A percentile compares a stretch with the other conserved stretches of the same genome.
phyloP scores from a whole-genome alignment of 2,329 filamentous ascomycete species.

The Verticillium isaacii region DNA sequence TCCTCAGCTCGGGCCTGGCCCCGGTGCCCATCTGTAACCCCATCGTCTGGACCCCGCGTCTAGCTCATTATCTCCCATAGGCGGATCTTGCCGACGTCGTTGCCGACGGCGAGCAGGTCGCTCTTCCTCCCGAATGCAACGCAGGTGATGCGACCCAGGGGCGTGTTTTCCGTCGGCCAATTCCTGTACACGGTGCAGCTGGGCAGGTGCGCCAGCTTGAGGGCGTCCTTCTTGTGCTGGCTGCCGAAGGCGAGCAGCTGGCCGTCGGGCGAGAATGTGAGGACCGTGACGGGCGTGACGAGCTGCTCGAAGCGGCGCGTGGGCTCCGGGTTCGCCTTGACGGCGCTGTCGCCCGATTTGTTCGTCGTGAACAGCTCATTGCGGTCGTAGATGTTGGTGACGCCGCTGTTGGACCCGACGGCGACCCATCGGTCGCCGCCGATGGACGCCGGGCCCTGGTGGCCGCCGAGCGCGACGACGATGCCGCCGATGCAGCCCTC shows the following conservation, averaged over 20 bases:
- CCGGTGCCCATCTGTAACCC: not conserved
- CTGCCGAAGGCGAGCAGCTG: conserved; percentile 86
- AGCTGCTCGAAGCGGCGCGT: conserved; percentile 76
- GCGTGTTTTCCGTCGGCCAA: conserved; percentile 91
- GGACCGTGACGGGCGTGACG: conserved; percentile 74
- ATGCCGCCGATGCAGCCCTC: conserved; percentile 86
- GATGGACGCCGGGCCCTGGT: conserved; percentile 52
- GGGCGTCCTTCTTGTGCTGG: conserved; percentile 80
- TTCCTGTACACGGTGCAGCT: conserved; percentile 93
- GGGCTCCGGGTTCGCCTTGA: conserved; percentile 68
- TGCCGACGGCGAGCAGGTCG: conserved; percentile 76
- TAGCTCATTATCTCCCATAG: conserved; percentile 83
- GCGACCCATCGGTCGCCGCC: conserved; percentile 88
- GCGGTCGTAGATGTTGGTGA: conserved; percentile 92
- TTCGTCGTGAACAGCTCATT: conserved; percentile 46
- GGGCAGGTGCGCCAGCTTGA: conserved; percentile 83
- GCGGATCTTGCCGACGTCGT: conserved; percentile 81
- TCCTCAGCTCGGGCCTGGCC: not conserved
- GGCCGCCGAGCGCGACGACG: conserved; percentile 72
- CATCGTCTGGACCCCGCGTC: conserved; percentile 8
- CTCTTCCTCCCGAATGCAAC: conserved; percentile 64
- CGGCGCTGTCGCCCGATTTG: conserved; percentile 28
- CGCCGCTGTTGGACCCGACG: conserved; percentile 78
- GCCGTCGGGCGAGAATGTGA: conserved; percentile 82
- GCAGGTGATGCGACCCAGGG: conserved; percentile 75